Percentiles rank a stretch among this genome's conserved stretches.
phyloP scores from a whole-genome alignment of 1,284 basidiomycete species.

The Polyporus tsugae region DNA sequence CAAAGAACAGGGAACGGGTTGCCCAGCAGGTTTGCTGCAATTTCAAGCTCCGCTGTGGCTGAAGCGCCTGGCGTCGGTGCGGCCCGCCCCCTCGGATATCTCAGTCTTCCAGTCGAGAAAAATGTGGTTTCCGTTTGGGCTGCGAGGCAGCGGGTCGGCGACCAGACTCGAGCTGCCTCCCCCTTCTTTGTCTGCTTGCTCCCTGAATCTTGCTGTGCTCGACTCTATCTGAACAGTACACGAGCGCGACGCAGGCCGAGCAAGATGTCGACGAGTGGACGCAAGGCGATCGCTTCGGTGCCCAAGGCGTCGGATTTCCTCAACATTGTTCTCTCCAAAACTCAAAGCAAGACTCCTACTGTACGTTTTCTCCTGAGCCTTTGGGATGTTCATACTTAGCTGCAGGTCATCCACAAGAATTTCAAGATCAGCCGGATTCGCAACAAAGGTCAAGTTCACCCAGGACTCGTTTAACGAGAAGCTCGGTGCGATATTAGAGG shows the following conservation, averaged over 20 bases:
- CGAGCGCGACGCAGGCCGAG: neutral
- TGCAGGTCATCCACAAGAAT: constrained; percentile 94
- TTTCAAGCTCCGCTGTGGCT: no score
- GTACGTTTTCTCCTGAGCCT: constrained; percentile 51
- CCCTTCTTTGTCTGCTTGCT: neutral
- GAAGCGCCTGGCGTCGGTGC: no score
- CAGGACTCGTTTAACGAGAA: constrained; percentile 99
- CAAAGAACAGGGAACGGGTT: no score
- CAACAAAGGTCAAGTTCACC: constrained; percentile 98
- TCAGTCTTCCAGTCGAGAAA: no score
- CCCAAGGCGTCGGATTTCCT: constrained; percentile 95
- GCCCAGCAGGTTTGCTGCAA: no score
- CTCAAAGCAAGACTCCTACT: constrained; percentile 96
- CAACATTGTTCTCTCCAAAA: constrained; percentile 95
- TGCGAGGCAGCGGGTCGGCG: neutral
- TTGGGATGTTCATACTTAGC: constrained; percentile 5
- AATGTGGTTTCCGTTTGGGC: no score
- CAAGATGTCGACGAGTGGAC: constrained; percentile 85
- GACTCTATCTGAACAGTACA: neutral
- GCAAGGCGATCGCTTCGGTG: constrained; percentile 97
- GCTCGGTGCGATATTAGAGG: constrained; percentile 90
- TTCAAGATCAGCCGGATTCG: constrained; percentile 98
- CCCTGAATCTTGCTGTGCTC: constrained; percentile 2
- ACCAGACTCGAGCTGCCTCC: neutral
- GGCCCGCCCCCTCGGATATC: no score